phyloP scores from a whole-genome alignment of 805 yeast genomes.

The Metahyphopichia silvanorum region DNA sequence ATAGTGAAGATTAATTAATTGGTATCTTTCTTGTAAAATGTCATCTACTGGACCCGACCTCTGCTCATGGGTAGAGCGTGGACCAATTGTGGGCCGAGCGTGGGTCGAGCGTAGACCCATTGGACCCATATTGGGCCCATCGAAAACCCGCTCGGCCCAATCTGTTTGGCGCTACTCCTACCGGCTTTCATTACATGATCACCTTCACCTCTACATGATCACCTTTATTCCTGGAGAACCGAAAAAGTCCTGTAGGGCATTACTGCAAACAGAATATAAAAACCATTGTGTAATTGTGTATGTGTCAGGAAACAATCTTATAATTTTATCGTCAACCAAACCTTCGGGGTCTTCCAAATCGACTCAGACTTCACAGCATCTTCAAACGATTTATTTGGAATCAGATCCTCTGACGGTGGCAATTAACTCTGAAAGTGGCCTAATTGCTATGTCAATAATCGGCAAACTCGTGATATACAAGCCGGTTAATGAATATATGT shows the following conservation, averaged over 20 bases:
- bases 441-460: constrained; percentile 50
- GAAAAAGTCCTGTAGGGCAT: constrained; percentile 51
- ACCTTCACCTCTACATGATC: no score
- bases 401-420: constrained; percentile 65
- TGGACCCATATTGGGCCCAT: no score
- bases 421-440: constrained; percentile 59
- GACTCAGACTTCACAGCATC: constrained; percentile 22
- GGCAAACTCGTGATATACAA: constrained; percentile 46
- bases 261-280: constrained; percentile 64
- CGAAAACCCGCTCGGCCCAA: no score
- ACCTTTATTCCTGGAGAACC: constrained; percentile 87
- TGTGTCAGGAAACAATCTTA: constrained; percentile 85
- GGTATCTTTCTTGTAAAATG: no score
- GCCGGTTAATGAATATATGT: constrained; percentile 53
- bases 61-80: no score
- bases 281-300: constrained; percentile 63
- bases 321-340: constrained; percentile 33
- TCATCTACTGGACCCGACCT: no score
- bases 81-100: no score
- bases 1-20: no score
- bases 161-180: no score
- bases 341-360: constrained; percentile 5
- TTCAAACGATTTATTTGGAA: constrained; percentile 77
- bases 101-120: no score
- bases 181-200: constrained; percentile 49